phyloP scores from a whole-genome alignment of 2,329 filamentous ascomycete species.

The Phyllosticta capitalensis region DNA sequence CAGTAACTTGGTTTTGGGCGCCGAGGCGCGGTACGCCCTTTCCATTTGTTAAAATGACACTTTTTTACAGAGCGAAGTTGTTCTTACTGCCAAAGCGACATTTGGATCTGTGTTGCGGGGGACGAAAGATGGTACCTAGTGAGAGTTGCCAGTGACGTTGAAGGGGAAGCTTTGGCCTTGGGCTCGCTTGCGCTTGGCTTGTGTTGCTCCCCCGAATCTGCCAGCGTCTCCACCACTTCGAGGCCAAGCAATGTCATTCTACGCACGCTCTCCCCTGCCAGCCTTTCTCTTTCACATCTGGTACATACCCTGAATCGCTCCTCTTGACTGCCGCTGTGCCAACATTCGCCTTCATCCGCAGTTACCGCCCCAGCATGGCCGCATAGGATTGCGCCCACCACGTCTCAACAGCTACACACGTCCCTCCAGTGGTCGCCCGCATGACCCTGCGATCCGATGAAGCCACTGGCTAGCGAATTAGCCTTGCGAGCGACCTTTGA shows the following conservation, averaged over 20 bases:
- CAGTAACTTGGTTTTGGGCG: constrained; percentile 58
- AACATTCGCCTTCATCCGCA: background rate
- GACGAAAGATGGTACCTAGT: background rate
- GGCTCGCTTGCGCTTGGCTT: constrained; percentile 5
- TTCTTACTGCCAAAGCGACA: constrained; percentile 30
- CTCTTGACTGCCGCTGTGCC: background rate
- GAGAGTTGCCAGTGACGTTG: no score
- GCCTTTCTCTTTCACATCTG: constrained; percentile 3
- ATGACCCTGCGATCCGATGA: constrained; percentile 5
- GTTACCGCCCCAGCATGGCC: constrained; percentile 1
- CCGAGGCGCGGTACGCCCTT: constrained; percentile 56
- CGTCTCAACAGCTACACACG: background rate
- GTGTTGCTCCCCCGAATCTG: constrained; percentile 3
- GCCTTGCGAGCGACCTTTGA: background rate
- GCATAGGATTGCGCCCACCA: constrained; percentile 1
- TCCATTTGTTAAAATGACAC: background rate
- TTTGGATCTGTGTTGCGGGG: constrained; percentile 8
- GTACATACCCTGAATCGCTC: background rate
- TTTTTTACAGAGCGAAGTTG: background rate
- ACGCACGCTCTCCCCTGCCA: background rate
- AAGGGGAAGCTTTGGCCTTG: constrained; percentile 3
- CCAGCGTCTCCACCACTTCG: background rate
- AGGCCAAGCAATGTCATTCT: constrained; percentile 6
- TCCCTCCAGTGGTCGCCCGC: background rate
- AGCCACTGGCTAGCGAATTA: background rate